Evolutionary conservation across 2,329 filamentous ascomycete genomes (phyloP).

Genomic region (Hymenoscyphus repandus): DNA sequence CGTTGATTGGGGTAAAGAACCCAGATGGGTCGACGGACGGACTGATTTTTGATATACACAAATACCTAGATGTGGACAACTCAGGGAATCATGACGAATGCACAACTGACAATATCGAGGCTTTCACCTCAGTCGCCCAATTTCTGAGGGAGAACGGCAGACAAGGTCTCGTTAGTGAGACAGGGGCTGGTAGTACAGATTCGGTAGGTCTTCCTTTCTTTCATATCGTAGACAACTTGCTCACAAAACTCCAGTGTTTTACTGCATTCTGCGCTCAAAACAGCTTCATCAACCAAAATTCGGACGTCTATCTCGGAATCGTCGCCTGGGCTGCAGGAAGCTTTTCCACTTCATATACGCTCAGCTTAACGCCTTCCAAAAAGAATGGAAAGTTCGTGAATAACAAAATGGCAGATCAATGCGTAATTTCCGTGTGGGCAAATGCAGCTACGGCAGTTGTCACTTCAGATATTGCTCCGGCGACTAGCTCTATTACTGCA

Average conservation of each 20-base stretch:
- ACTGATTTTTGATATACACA: slow-evolving; percentile 53
- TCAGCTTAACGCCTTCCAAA: slow-evolving; percentile 21
- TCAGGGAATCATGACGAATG: slow-evolving; percentile 48
- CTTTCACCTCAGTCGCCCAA: slow-evolving; percentile 41
- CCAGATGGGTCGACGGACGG: slow-evolving; percentile 49
- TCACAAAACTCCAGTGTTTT: slow-evolving; percentile 12
- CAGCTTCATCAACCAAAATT: slow-evolving; percentile 25
- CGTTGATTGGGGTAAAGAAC: slow-evolving; percentile 49
- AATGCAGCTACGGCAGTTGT: slow-evolving; percentile 12
- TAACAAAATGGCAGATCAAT: slow-evolving; percentile 20
- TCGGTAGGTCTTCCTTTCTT: slow-evolving; percentile 9
- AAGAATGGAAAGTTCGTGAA: slow-evolving; percentile 21
- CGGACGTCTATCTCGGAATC: slow-evolving; percentile 35
- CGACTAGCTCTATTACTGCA: not conserved
- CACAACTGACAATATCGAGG: slow-evolving; percentile 46
- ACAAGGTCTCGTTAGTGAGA: slow-evolving; percentile 45
- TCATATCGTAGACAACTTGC: not conserved
- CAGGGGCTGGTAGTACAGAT: slow-evolving; percentile 35
- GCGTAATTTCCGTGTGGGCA: slow-evolving; percentile 21
- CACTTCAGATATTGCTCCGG: slow-evolving; percentile 2
- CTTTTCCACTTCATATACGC: slow-evolving; percentile 24
- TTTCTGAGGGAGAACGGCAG: slow-evolving; percentile 44
- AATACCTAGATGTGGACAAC: slow-evolving; percentile 56
- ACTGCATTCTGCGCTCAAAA: slow-evolving; percentile 24
- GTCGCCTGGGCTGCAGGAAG: slow-evolving; percentile 35